These are phyloP conservation scores for Luvunga scandens DNA, from an alignment of 345 rosid species.

Conservation along the genomic window DNA sequence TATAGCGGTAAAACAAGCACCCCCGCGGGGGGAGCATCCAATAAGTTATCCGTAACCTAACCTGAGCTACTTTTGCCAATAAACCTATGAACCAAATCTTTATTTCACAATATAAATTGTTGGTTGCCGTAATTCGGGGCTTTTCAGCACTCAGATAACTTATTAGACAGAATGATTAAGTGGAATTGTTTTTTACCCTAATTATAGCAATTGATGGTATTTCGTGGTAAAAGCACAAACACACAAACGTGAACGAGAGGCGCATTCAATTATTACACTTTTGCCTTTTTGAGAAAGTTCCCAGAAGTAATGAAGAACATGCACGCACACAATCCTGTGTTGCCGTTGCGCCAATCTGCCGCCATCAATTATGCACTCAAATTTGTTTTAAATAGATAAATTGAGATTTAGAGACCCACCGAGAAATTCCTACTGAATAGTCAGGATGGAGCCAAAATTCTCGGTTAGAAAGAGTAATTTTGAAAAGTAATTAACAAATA, in stretches of 20 bases:
- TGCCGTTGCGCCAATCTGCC: background rate
- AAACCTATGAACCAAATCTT: background rate
- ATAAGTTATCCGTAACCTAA: too few species aligned
- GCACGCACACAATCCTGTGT: background rate
- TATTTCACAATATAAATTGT: background rate
- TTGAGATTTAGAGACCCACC: background rate
- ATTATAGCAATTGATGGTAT: background rate
- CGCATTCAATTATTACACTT: background rate
- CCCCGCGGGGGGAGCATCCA: too few species aligned
- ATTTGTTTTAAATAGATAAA: background rate
- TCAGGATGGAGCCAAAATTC: too few species aligned
- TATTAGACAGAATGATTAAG: conserved; percentile 43
- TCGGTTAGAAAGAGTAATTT: too few species aligned
- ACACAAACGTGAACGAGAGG: conserved; percentile 7
- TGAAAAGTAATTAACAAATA: too few species aligned
- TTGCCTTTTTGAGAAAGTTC: conserved; percentile 14
- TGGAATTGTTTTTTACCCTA: conserved; percentile 17
- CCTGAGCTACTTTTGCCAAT: background rate
- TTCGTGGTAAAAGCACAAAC: conserved; percentile 19
- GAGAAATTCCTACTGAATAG: background rate
- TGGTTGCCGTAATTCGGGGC: conserved; percentile 25
- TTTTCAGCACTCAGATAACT: background rate
- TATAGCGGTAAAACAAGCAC: too few species aligned
- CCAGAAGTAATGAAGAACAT: background rate
- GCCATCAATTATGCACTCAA: background rate